These are phyloP conservation scores for Entomortierella chlamydospora DNA, from an alignment of 192 early-diverging fungal species.

Conservation along the genomic window DNA sequence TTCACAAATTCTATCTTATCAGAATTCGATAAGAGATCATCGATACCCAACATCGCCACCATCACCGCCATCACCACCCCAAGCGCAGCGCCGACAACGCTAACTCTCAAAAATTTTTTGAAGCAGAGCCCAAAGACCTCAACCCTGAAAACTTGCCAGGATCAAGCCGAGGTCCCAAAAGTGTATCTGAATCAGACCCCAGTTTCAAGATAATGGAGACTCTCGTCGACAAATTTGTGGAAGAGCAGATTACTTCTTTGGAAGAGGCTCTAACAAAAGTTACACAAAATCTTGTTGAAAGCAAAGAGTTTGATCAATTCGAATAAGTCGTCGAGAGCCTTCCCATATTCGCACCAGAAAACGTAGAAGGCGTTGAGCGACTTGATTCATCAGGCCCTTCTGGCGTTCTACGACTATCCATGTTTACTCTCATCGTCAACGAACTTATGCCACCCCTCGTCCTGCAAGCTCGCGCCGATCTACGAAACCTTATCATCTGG, in stretches of 20 bases:
- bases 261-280: conserved; percentile 1
- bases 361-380: no score
- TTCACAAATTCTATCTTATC: no score
- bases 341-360: background rate
- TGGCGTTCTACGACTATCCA: background rate
- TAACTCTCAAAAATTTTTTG: no score
- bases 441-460: conserved; percentile 10
- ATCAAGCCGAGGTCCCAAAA: no score
- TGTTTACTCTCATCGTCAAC: conserved; percentile 6
- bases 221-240: background rate
- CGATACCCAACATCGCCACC: no score
- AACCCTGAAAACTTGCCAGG: no score
- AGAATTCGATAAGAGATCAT: no score
- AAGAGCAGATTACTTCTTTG: background rate
- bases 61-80: no score
- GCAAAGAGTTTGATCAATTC: conserved; percentile 1
- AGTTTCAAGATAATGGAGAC: background rate
- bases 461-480: conserved; percentile 14
- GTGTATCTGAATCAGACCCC: background rate
- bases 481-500: conserved; percentile 28
- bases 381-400: background rate
- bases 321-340: conserved; percentile 5
- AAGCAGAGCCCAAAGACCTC: no score
- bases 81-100: no score
- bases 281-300: background rate